phyloP scores from a whole-genome alignment of 441 rosid genomes.

The Gossypium aridum region DNA sequence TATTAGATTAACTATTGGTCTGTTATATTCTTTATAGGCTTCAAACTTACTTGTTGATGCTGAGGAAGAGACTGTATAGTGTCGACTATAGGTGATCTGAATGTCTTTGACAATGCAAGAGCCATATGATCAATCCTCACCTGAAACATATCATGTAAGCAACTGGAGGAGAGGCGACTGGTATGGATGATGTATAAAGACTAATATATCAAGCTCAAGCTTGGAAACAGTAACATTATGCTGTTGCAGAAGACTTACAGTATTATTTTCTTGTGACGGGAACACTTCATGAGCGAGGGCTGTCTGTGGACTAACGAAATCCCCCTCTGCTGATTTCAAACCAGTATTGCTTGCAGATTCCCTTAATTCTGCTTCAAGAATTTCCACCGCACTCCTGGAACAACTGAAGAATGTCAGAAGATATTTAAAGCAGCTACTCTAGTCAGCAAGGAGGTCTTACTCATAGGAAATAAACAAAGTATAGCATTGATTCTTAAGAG shows the following conservation, averaged over 20 bases:
- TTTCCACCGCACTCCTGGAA: constrained; percentile 74
- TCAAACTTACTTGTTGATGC: constrained; percentile 79
- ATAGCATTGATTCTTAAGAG: background rate
- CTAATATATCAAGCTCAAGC: background rate
- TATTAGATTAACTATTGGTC: background rate
- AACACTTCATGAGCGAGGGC: constrained; percentile 22
- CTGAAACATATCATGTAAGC: constrained; percentile 26
- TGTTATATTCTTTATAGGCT: background rate
- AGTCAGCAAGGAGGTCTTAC: background rate
- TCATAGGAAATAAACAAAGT: background rate
- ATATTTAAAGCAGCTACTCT: background rate
- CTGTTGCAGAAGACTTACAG: constrained; percentile 16
- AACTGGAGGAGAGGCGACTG: background rate
- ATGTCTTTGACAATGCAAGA: constrained; percentile 75
- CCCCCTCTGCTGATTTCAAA: constrained; percentile 16
- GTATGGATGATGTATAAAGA: background rate
- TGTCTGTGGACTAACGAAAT: constrained; percentile 14
- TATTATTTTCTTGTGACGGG: constrained; percentile 12
- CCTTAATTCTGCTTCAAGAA: constrained; percentile 60
- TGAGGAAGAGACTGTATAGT: constrained; percentile 91
- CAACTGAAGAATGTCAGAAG: constrained; percentile 10
- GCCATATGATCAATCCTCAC: constrained; percentile 85
- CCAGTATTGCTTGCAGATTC: constrained; percentile 29
- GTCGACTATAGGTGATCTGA: constrained; percentile 67
- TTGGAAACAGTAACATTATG: background rate